These are phyloP conservation scores for Vitis labrusca DNA, from an alignment of 164 flowering plant species.

Conservation along the genomic window DNA sequence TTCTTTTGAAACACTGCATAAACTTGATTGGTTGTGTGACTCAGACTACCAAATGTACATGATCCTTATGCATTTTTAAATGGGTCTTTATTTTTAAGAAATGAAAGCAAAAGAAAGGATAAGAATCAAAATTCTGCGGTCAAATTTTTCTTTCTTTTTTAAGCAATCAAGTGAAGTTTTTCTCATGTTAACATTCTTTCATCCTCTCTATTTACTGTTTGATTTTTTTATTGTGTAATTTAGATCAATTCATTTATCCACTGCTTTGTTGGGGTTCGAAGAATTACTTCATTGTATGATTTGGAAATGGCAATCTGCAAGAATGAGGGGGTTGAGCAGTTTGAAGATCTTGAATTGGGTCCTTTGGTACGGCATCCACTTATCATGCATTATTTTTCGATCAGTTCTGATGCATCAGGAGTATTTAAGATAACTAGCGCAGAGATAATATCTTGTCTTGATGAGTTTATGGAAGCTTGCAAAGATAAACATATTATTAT, in stretches of 20 bases:
- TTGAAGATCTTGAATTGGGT: conserved; percentile 86
- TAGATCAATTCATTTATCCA: conserved; percentile 83
- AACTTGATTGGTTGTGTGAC: no score
- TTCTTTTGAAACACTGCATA: no score
- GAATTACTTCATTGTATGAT: conserved; percentile 70
- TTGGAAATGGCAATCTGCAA: conserved; percentile 77
- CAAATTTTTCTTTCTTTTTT: no score
- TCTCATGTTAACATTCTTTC: neutral
- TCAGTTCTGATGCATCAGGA: conserved; percentile 39
- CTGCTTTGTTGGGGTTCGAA: conserved; percentile 73
- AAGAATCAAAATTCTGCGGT: no score
- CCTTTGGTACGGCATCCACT: conserved; percentile 81
- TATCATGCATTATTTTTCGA: conserved; percentile 62
- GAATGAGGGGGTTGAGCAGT: conserved; percentile 60
- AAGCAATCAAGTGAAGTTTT: no score
- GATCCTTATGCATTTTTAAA: no score
- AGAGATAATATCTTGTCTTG: conserved; percentile 53
- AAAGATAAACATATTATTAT: conserved; percentile 29
- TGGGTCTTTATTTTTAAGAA: no score
- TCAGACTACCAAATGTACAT: no score
- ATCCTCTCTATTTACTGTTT: neutral
- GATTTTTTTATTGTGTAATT: neutral
- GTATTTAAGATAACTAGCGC: conserved; percentile 57
- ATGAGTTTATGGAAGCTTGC: conserved; percentile 30
- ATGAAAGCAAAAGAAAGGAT: no score